Conservation (phyloP, 148 eudicot genomes). For the Rhododendron molle region DNA sequence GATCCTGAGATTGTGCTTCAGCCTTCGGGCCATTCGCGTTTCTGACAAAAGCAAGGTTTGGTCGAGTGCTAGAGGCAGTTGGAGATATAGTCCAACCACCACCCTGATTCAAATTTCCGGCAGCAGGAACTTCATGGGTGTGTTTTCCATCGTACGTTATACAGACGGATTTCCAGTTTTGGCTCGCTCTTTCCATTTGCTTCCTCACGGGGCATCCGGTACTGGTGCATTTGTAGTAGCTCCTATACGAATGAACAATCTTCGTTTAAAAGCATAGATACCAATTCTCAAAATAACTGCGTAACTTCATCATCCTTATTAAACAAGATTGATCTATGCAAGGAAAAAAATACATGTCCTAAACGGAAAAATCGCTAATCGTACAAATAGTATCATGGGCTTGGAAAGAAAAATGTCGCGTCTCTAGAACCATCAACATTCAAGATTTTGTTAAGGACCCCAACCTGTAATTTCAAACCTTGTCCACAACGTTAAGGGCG, state of each 20-base stretch:
- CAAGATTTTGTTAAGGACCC: neutral
- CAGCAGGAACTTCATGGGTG: slow-evolving; percentile 69
- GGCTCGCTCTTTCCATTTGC: slow-evolving; percentile 77
- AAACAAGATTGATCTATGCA: neutral
- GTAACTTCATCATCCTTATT: neutral
- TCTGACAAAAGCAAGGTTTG: slow-evolving; percentile 24
- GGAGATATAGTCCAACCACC: slow-evolving; percentile 23
- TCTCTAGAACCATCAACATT: neutral
- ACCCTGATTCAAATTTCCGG: slow-evolving; percentile 38
- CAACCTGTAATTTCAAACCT: neutral
- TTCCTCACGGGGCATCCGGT: slow-evolving; percentile 74
- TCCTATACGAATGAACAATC: slow-evolving; percentile 34
- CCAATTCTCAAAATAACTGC: neutral
- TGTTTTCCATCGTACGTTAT: slow-evolving; percentile 82
- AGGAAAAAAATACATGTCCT: neutral
- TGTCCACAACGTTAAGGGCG: neutral
- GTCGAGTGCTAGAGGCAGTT: slow-evolving; percentile 21
- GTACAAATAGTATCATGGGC: neutral
- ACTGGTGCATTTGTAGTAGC: slow-evolving; percentile 89
- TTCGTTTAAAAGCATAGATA: neutral
- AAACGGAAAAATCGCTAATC: neutral
- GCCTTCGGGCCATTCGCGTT: slow-evolving; percentile 32
- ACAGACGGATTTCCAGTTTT: slow-evolving; percentile 44
- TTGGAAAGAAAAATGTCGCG: neutral
- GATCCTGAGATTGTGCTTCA: slow-evolving; percentile 38